Evolutionary conservation across 2,329 filamentous ascomycete species (phyloP).

Genomic region (Botryotinia narcissicola): DNA sequence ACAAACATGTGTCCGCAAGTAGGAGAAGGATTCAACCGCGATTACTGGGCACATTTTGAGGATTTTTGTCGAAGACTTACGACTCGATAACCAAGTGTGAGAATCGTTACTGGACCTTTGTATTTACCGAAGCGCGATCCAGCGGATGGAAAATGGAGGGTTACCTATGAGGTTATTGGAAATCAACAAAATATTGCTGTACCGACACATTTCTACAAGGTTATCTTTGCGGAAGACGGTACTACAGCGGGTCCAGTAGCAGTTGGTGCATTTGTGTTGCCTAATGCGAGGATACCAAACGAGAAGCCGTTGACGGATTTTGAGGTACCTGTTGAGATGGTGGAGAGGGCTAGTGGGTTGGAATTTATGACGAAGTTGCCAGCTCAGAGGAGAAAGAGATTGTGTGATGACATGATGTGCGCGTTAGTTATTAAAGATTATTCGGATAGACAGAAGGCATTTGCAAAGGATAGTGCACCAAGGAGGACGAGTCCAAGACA

Average conservation of each 20-base stretch:
- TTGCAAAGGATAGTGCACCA: slow-evolving; percentile 38
- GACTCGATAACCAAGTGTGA: slow-evolving; percentile 75
- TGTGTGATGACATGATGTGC: slow-evolving; percentile 87
- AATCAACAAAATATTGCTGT: slow-evolving; percentile 91
- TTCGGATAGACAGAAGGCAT: slow-evolving; percentile 58
- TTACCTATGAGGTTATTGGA: slow-evolving; percentile 93
- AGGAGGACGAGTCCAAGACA: slow-evolving; percentile 37
- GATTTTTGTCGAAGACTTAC: slow-evolving; percentile 91
- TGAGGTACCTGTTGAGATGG: slow-evolving; percentile 88
- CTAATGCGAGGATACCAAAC: slow-evolving; percentile 86
- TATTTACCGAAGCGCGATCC: slow-evolving; percentile 85
- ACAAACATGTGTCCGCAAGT: slow-evolving; percentile 99
- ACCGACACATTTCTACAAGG: slow-evolving; percentile 98
- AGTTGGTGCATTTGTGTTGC: slow-evolving; percentile 89
- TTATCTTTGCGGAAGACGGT: slow-evolving; percentile 92
- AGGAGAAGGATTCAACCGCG: slow-evolving; percentile 95
- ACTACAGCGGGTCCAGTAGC: slow-evolving; percentile 69
- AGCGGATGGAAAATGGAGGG: slow-evolving; percentile 88
- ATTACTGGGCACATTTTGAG: slow-evolving; percentile 99
- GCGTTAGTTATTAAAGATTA: slow-evolving; percentile 81
- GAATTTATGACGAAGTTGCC: slow-evolving; percentile 86
- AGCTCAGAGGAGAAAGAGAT: slow-evolving; percentile 65
- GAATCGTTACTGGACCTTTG: slow-evolving; percentile 88
- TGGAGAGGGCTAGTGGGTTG: slow-evolving; percentile 87
- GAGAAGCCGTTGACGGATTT: slow-evolving; percentile 85